A percentile compares a stretch with the other conserved stretches of the same genome.
phyloP scores from a whole-genome alignment of 2,329 filamentous ascomycete genomes.

The Rosellinia necatrix region DNA sequence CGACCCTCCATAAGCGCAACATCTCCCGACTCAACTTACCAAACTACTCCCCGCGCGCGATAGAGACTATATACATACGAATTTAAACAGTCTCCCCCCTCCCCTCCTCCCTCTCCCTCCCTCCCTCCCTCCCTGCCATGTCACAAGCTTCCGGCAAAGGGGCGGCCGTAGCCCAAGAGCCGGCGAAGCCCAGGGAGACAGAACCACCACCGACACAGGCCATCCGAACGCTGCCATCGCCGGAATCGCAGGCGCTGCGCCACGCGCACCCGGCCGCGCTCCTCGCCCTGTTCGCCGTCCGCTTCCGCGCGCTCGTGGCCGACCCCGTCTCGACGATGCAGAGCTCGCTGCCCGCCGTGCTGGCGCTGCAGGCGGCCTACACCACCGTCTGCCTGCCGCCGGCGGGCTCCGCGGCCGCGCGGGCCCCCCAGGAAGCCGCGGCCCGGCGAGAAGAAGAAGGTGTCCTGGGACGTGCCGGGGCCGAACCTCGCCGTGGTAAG shows the following conservation, averaged over 20 bases:
- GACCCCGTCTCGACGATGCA: constrained; percentile 70
- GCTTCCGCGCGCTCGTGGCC: constrained; percentile 69
- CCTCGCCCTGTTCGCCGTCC: constrained; percentile 64
- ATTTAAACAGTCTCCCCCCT: too few species aligned
- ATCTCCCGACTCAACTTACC: not conserved
- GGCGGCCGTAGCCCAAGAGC: constrained; percentile 33
- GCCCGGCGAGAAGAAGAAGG: constrained; percentile 60
- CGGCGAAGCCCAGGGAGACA: constrained; percentile 37
- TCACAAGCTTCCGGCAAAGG: constrained; percentile 40
- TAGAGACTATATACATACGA: too few species aligned
- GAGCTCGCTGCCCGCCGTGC: constrained; percentile 64
- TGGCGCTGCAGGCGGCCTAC: constrained; percentile 67
- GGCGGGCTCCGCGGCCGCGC: constrained; percentile 53
- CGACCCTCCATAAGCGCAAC: not conserved
- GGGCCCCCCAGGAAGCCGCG: constrained; percentile 54
- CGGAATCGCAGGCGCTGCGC: constrained; percentile 56
- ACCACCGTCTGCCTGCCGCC: constrained; percentile 67
- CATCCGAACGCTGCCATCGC: constrained; percentile 45
- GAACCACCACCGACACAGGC: constrained; percentile 42
- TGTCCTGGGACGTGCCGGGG: constrained; percentile 45
- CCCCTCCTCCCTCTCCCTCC: too few species aligned
- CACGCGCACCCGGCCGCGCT: constrained; percentile 72
- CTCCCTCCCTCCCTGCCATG: constrained; percentile 46
- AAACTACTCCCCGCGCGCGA: not conserved
- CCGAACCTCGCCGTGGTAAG: constrained; percentile 54